Conservation (phyloP, 176 grass and related monocot species). For the Oryza glumipatula region DNA sequence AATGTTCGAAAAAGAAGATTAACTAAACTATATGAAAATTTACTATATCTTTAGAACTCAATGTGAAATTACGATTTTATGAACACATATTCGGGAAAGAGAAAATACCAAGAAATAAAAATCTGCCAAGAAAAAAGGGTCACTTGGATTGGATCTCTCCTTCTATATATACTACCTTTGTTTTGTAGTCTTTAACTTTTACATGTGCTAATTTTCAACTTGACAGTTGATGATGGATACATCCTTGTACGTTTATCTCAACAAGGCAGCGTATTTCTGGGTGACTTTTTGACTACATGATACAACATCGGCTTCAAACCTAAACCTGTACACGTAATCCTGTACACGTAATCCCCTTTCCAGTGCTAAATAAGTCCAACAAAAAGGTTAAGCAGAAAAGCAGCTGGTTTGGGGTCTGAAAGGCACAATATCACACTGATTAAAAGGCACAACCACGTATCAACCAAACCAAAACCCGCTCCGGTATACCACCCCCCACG, state of each 20-base stretch:
- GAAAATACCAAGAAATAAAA: background rate
- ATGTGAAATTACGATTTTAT: background rate
- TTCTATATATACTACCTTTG: background rate
- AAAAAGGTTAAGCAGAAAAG: conserved; percentile 19
- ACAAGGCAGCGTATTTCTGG: background rate
- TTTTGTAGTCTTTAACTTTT: background rate
- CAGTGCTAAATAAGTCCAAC: background rate
- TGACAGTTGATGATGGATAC: background rate
- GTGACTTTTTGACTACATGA: background rate
- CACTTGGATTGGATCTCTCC: background rate
- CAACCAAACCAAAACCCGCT: background rate
- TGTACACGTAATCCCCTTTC: background rate
- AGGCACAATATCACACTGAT: background rate
- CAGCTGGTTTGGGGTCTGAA: conserved; percentile 20
- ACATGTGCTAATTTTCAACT: background rate
- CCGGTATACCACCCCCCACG: conserved; percentile 30
- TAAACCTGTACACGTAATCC: background rate
- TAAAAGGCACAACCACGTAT: conserved; percentile 55
- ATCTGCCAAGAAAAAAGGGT: background rate
- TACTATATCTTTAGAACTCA: background rate
- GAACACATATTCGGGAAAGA: background rate
- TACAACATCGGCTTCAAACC: too few relatives aligned
- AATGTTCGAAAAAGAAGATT: background rate
- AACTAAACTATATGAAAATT: background rate
- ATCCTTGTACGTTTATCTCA: background rate